A percentile compares a stretch with the other conserved stretches of the same genome.
Evolutionary conservation across 2,329 filamentous ascomycete genomes (phyloP).

Genomic region (Scorias spongiosa): DNA sequence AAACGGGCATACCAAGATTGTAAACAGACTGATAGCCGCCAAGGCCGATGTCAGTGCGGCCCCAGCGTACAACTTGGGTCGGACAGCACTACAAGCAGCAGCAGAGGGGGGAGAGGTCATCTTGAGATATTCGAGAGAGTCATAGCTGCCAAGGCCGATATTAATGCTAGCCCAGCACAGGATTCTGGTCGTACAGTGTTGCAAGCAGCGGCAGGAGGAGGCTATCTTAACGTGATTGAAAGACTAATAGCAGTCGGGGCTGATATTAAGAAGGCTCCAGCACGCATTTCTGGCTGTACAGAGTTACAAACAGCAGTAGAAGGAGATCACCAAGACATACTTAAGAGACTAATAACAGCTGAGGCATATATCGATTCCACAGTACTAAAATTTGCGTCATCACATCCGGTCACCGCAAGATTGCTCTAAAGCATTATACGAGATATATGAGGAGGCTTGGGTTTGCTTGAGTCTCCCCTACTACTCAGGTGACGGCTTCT

Average conservation of each 20-base stretch:
- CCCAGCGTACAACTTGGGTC: slow-evolving; percentile 3
- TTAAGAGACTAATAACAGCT: slow-evolving; percentile 4
- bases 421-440: too few species aligned
- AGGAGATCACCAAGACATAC: slow-evolving; percentile 5
- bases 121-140: slow-evolving; percentile 6
- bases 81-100: slow-evolving; percentile 10
- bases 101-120: slow-evolving; percentile 8
- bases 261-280: slow-evolving; percentile 4
- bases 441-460: too few species aligned
- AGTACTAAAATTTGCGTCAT: background rate
- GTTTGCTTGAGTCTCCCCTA: too few species aligned
- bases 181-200: slow-evolving; percentile 11
- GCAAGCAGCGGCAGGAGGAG: slow-evolving; percentile 10
- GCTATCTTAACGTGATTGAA: slow-evolving; percentile 5
- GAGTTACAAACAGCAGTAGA: slow-evolving; percentile 8
- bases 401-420: too few species aligned
- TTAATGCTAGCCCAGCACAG: slow-evolving; percentile 5
- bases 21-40: too few species aligned
- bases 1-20: too few species aligned
- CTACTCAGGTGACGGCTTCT: too few species aligned
- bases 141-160: slow-evolving; percentile 2
- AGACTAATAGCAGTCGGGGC: slow-evolving; percentile 6
- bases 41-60: too few species aligned
- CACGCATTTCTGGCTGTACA: slow-evolving; percentile 6
- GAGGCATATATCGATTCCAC: slow-evolving; percentile 4